A percentile compares a stretch with the other conserved stretches of the same genome.
These are phyloP conservation scores for Neopestalotiopsis clavispora DNA, from an alignment of 2,329 filamentous ascomycete species.

Conservation along the genomic window DNA sequence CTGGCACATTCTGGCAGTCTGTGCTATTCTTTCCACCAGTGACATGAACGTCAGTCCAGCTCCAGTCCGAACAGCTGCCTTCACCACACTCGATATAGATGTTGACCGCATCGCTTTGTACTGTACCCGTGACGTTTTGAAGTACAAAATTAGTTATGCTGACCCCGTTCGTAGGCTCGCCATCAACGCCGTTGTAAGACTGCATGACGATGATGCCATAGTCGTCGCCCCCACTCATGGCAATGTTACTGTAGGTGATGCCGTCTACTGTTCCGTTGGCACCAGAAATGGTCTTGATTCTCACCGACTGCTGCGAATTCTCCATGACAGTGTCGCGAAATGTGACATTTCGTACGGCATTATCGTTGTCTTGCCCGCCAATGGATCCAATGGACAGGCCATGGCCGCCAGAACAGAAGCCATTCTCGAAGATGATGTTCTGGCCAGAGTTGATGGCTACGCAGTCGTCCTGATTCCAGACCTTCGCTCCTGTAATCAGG, in stretches of 20 bases:
- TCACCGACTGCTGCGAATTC: constrained; percentile 17
- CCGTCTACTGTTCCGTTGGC: constrained; percentile 15
- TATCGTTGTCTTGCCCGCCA: constrained; percentile 10
- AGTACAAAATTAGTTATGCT: constrained; percentile 14
- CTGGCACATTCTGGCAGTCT: constrained; percentile 15
- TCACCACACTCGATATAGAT: constrained; percentile 17
- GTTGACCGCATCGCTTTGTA: constrained; percentile 5
- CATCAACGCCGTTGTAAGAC: constrained; percentile 15
- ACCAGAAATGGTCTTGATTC: constrained; percentile 17
- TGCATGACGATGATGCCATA: constrained; percentile 17
- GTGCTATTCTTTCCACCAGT: constrained; percentile 15
- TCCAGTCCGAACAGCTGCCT: constrained; percentile 16
- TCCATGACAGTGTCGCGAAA: constrained; percentile 16
- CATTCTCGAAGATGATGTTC: constrained; percentile 14
- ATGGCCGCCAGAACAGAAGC: constrained; percentile 7
- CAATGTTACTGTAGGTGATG: constrained; percentile 17
- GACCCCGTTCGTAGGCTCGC: constrained; percentile 17
- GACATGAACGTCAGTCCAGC: constrained; percentile 16
- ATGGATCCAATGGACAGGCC: constrained; percentile 10
- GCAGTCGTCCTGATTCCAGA: constrained; percentile 17
- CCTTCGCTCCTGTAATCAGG: constrained; percentile 6
- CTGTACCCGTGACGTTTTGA: constrained; percentile 15
- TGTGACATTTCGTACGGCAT: constrained; percentile 14
- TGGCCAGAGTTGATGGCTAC: constrained; percentile 15
- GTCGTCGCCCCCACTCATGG: constrained; percentile 10